Conservation (phyloP, 176 grass and related monocot species). For the Zizania latifolia region DNA sequence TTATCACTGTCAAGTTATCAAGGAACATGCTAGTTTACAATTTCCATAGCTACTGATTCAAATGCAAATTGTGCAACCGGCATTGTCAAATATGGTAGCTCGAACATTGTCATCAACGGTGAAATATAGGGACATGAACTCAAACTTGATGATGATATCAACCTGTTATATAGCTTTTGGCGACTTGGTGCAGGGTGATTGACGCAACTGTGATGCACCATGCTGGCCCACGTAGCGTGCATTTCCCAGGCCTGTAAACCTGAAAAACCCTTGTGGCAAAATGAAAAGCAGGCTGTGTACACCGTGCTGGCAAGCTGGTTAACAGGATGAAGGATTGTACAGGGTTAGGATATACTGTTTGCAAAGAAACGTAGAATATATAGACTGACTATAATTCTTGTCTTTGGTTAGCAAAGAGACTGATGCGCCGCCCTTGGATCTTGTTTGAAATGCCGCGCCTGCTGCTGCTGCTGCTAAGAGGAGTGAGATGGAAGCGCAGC, state of each 20-base stretch:
- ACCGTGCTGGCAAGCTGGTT: not conserved
- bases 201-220: not conserved
- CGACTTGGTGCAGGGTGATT: not conserved
- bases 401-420: conserved; percentile 30
- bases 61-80: not conserved
- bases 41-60: not conserved
- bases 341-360: not conserved
- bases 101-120: not conserved
- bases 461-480: conserved; percentile 45
- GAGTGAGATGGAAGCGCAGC: conserved; percentile 40
- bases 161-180: not conserved
- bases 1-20: not conserved
- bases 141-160: not conserved
- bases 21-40: conserved; percentile 18
- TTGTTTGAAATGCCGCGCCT: conserved; percentile 23
- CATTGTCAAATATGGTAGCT: not conserved
- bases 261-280: not conserved
- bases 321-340: not conserved
- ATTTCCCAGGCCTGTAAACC: not conserved
- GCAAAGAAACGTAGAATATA: not conserved
- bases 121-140: not conserved
- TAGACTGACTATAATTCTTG: not conserved
- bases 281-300: not conserved
- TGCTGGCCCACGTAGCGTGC: not conserved
- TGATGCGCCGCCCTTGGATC: conserved; percentile 26